Evolutionary conservation across 345 rosid species (phyloP).

Genomic region (Bruguiera gymnorhiza): DNA sequence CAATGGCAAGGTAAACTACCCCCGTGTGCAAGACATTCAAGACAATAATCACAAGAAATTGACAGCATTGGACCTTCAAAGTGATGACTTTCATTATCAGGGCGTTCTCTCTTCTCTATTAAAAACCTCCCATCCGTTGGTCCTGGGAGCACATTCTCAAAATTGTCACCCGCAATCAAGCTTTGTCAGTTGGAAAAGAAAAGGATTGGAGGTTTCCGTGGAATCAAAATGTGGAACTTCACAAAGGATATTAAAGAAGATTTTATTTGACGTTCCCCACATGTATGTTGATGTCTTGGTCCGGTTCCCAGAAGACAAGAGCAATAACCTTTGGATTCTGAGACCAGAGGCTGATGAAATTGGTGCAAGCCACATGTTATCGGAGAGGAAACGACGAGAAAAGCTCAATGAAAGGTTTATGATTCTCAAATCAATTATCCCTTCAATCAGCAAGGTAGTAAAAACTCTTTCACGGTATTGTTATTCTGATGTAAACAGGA

Average conservation of each 20-base stretch:
- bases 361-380: conserved; percentile 33
- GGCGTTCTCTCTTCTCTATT: conserved; percentile 57
- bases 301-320: conserved; percentile 36
- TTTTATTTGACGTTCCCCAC: conserved; percentile 65
- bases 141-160: conserved; percentile 44
- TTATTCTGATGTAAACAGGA: not conserved
- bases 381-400: conserved; percentile 50
- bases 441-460: conserved; percentile 67
- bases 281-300: conserved; percentile 42
- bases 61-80: conserved; percentile 27
- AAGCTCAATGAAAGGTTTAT: conserved; percentile 52
- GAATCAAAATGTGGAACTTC: conserved; percentile 26
- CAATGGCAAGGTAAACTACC: conserved; percentile 27
- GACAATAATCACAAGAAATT: conserved; percentile 36
- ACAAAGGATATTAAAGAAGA: conserved; percentile 70
- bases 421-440: conserved; percentile 63
- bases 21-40: conserved; percentile 39
- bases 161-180: conserved; percentile 52
- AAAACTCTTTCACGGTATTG: not conserved
- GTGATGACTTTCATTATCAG: conserved; percentile 60
- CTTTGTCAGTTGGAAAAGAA: conserved; percentile 60
- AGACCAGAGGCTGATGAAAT: conserved; percentile 52
- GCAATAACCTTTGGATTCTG: conserved; percentile 31
- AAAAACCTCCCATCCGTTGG: conserved; percentile 57
- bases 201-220: conserved; percentile 18